Percentiles rank a stretch among this genome's conserved stretches.
phyloP scores from a whole-genome alignment of 192 early-diverging fungal species.

The Anaeromyces robustus region DNA sequence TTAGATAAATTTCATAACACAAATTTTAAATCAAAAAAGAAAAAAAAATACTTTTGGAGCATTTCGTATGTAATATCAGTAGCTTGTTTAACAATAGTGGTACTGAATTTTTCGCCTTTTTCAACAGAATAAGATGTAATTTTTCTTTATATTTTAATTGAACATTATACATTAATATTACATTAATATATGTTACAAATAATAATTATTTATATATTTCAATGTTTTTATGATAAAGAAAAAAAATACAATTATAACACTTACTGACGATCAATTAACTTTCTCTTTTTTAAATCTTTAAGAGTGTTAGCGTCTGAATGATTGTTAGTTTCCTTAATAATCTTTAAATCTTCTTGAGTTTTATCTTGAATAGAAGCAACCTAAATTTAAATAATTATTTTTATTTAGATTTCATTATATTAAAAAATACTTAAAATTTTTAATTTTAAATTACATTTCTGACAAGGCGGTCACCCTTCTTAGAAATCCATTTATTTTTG shows the following conservation, averaged over 20 bases:
- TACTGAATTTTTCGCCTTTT: conserved; percentile 82
- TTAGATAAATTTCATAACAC: no score
- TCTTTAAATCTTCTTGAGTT: conserved; percentile 55
- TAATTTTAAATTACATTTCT: conserved; percentile 16
- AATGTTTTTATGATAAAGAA: no score
- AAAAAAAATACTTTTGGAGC: conserved; percentile 47
- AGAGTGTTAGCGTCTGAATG: conserved; percentile 46
- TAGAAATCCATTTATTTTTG: conserved; percentile 96
- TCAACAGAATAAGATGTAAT: conserved; percentile 60
- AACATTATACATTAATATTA: no score
- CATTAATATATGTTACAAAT: no score
- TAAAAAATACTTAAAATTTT: neutral
- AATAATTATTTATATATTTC: no score
- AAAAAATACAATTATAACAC: conserved; percentile 7
- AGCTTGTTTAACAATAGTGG: conserved; percentile 68
- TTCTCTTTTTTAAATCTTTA: conserved; percentile 63
- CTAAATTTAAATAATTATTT: no score
- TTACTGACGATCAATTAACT: conserved; percentile 28
- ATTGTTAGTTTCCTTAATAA: conserved; percentile 43
- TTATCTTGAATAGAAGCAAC: conserved; percentile 72
- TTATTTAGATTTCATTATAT: conserved; percentile 5
- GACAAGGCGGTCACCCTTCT: conserved; percentile 47
- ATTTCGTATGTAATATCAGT: conserved; percentile 91
- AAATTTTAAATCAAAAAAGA: no score
- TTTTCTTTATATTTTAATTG: conserved; percentile 36